Conservation (phyloP, 495 filamentous ascomycete genomes). For the Clavariopsis aquatica region DNA sequence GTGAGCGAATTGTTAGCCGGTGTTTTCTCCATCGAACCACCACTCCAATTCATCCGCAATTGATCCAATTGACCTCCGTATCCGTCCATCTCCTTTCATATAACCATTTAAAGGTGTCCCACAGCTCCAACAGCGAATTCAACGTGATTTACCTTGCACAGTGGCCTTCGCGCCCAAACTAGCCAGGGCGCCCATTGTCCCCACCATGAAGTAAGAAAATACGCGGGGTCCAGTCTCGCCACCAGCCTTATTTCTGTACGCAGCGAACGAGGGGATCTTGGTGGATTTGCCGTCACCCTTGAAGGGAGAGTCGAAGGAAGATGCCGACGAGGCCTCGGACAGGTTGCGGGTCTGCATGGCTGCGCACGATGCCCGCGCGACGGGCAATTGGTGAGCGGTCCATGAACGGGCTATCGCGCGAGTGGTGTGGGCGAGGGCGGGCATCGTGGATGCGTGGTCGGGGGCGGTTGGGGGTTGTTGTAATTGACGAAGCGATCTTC, state of each 20-base stretch:
- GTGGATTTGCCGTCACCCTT: conserved; percentile 47
- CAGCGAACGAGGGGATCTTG: conserved; percentile 85
- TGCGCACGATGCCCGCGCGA: conserved; percentile 40
- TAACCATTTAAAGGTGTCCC: not conserved
- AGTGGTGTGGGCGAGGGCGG: conserved; percentile 44
- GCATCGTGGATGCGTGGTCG: conserved; percentile 40
- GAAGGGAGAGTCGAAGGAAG: conserved; percentile 65
- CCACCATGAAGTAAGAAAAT: conserved; percentile 98
- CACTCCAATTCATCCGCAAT: conserved; percentile 16
- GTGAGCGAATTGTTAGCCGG: conserved; percentile 28
- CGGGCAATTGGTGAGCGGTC: conserved; percentile 43
- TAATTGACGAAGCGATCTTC: conserved; percentile 13
- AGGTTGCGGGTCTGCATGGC: conserved; percentile 41
- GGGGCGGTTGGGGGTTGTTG: conserved; percentile 23
- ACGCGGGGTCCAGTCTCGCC: conserved; percentile 69
- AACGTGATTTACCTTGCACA: conserved; percentile 76
- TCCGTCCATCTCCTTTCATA: not conserved
- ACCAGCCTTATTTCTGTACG: conserved; percentile 72
- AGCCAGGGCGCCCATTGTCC: conserved; percentile 84
- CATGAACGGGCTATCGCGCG: conserved; percentile 43
- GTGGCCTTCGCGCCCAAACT: conserved; percentile 95
- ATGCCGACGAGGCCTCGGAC: conserved; percentile 46
- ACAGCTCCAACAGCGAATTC: conserved; percentile 13
- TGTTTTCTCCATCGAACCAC: conserved; percentile 14
- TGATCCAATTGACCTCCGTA: conserved; percentile 23